Evolutionary conservation across 2,329 filamentous ascomycete species (phyloP), one percentile per base, ranked within the genome.

Genomic region (Reticulascus tulasneorum): DNA sequence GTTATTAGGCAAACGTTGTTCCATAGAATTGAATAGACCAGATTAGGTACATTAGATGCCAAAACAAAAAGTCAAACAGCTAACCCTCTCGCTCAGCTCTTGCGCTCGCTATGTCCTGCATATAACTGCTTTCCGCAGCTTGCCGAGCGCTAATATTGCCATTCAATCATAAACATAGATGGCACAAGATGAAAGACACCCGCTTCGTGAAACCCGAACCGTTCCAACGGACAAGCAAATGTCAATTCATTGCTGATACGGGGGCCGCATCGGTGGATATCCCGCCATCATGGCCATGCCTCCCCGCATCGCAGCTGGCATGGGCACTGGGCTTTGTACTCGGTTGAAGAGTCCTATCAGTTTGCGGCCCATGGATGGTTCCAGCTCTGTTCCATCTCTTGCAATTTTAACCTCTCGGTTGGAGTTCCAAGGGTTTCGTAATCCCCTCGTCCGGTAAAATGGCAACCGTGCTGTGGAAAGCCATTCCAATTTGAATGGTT

Each of bases 401-500:
- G 91, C 91, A 54, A 97, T 95, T 62, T 97, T 97, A 44, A 97
- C 86, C 55, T 97, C 91, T 34, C 91, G 73, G 53, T 96, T 95
- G 5, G 87, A 85, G 58, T 97, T 97, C 87, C 89, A 95, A 1
- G 88, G 85, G 55, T 97, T 97, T 22, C 90, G 77, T 37, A 97
- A 63, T 0, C 91, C 90, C 45, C 89, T 71, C 0, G 90, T 94
- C 27, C 86, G 79, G 58, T 93, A 94, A 55, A 97, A 97, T 0
- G 91, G 89, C 6, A 97, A 71, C 23, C 82, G 77, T 36, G 76
- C 79, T 6, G 86, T 94, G 10, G 87, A 94, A 7, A 94, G 59
- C 91, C 91, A 97, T 62, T 94, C 82, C 29, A 97, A 76, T 50
- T 81, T 80, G 69, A 97, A 97, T 0, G 90, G 90, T 50, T 90